Conservation (phyloP, 257 asterid genomes). For the Solanum paucissectum region DNA sequence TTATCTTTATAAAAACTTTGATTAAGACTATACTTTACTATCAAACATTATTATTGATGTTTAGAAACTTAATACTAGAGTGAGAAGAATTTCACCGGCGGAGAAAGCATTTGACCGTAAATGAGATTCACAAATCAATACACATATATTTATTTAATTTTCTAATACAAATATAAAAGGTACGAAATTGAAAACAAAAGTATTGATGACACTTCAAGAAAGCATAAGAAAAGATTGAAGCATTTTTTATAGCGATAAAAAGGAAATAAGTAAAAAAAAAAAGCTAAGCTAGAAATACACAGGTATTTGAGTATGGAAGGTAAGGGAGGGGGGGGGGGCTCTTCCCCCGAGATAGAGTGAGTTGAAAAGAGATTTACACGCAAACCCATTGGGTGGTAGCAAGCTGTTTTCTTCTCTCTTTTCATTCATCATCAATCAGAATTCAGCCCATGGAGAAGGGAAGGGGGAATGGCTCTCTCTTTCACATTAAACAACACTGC, state of each 20-base stretch:
- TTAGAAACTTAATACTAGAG: too few relatives aligned
- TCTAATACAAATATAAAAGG: too few relatives aligned
- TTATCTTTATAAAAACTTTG: too few relatives aligned
- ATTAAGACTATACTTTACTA: too few relatives aligned
- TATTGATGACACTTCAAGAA: too few relatives aligned
- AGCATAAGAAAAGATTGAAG: background rate
- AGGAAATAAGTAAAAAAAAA: background rate
- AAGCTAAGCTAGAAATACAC: background rate
- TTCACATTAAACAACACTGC: background rate
- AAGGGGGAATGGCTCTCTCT: background rate
- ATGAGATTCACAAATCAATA: too few relatives aligned
- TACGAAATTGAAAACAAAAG: too few relatives aligned
- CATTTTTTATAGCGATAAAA: background rate
- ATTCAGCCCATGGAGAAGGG: background rate
- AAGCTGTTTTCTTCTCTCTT: slow-evolving; percentile 9
- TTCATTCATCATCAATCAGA: background rate
- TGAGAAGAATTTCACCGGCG: too few relatives aligned
- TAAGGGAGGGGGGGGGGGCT: too few relatives aligned
- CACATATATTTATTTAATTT: too few relatives aligned
- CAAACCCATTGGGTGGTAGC: slow-evolving; percentile 23
- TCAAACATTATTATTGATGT: too few relatives aligned
- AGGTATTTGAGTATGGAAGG: background rate
- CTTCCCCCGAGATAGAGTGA: background rate
- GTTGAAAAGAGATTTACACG: slow-evolving; percentile 17
- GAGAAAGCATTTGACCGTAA: too few relatives aligned